Base-by-base conservation (phyloP, 352 stramenopile genomes). In the Pythium biforme region DNA sequence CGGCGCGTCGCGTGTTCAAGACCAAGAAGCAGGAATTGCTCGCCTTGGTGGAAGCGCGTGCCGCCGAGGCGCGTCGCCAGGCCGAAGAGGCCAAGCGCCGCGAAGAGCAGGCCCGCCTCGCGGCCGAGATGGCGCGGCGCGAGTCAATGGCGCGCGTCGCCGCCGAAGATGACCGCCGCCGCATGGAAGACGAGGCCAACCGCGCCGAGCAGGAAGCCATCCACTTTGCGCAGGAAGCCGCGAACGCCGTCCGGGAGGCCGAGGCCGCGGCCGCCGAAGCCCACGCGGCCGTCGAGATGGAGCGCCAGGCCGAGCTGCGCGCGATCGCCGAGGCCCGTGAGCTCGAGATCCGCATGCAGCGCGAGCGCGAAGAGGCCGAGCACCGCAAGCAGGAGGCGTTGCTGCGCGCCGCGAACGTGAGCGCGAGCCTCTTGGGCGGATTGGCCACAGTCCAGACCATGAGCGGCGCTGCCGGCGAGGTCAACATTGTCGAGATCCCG, bases 11-110 rank as follows among this genome's bases (percentile, higher is more conserved):
- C 12, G 26, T 79, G 20, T 94, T 90, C 72, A 95, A 95, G 71
- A 78, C 70, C 9, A 92, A 92, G 74, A 95, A 95, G 68, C 78
- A 90, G 41, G 84, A 93, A 68, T 77, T 95, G 81, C 77, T 95
- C 62, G 84, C 76, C 29, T 58, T 88, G n/a, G 84, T 79, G 47
- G 84, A 78, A 34, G 86, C 82, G 15, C 82, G 86, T 62, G 86
- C 86, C 22, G 81, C 76, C 39, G 86, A 95, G 66, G 74, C 77
- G 2, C 74, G 81, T 49, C 84, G 82, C 33, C 82, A 92, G 51
- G 86, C 86, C 19, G 81, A 92, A 52, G 84, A 95, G 56, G 84
- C 86, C n/a, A 93, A 92, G 64, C 82, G 84, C 49, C 68, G 73
- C 52, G 82, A 95, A 74, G 86, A 95, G 66, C 77, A 83, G 53